These are phyloP conservation scores for Leccinellum rugosiceps DNA, from an alignment of 768 basidiomycete species.

Conservation along the genomic window DNA sequence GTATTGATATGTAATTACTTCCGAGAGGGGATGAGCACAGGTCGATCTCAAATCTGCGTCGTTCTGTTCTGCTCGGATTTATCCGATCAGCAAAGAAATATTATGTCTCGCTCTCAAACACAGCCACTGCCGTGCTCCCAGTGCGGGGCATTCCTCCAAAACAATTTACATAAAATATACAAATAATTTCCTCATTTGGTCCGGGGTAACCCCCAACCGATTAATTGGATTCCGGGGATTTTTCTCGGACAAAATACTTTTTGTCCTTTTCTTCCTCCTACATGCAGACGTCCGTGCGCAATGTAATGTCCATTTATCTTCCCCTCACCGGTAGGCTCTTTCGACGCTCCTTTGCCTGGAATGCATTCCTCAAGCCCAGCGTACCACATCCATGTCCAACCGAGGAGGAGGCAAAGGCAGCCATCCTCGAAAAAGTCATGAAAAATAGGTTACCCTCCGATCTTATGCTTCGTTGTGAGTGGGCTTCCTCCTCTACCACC, in stretches of 20 bases:
- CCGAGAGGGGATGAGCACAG: slow-evolving; percentile 43
- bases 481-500: slow-evolving; percentile 8
- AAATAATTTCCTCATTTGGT: slow-evolving; percentile 8
- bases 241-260: slow-evolving; percentile 17
- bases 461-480: slow-evolving; percentile 87
- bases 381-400: slow-evolving; percentile 20
- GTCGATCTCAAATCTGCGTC: slow-evolving; percentile 32
- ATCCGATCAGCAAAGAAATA: slow-evolving; percentile 19
- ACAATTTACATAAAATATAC: no score
- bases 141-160: slow-evolving; percentile 16
- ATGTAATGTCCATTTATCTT: slow-evolving; percentile 35
- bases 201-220: slow-evolving; percentile 18
- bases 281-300: slow-evolving; percentile 36
- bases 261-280: slow-evolving; percentile 20
- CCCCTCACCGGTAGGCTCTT: not conserved
- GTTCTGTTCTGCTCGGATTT: slow-evolving; percentile 23
- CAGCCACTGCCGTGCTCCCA: not conserved
- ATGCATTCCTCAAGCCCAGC: slow-evolving; percentile 17
- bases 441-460: slow-evolving; percentile 86
- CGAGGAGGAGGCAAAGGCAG: slow-evolving; percentile 71
- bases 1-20: slow-evolving; percentile 50
- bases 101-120: not conserved
- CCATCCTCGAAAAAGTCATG: slow-evolving; percentile 81
- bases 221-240: not conserved
- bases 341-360: slow-evolving; percentile 26